phyloP scores from a whole-genome alignment of 306 rosid genomes.

The Ormosia semicastrata region DNA sequence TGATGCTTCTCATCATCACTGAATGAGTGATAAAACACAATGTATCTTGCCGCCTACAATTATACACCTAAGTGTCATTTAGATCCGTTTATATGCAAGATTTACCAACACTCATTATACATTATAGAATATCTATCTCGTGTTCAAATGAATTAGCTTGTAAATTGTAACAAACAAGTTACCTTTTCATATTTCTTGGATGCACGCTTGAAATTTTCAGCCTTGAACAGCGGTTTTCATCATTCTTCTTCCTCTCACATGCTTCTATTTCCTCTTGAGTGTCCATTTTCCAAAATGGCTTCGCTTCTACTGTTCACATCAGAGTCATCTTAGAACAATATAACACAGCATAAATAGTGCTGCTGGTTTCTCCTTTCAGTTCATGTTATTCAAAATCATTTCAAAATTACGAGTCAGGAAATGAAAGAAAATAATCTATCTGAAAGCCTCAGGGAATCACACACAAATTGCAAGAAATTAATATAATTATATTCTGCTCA shows the following conservation, averaged over 20 bases:
- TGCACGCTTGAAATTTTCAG: conserved; percentile 47
- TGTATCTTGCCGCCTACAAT: conserved; percentile 51
- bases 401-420: neutral
- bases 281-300: conserved; percentile 66
- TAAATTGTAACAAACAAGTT: neutral
- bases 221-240: conserved; percentile 57
- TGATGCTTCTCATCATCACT: conserved; percentile 40
- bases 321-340: neutral
- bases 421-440: neutral
- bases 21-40: conserved; percentile 62
- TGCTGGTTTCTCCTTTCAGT: neutral
- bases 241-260: conserved; percentile 55
- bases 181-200: conserved; percentile 62
- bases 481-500: too few relatives aligned
- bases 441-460: too few relatives aligned
- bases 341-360: neutral
- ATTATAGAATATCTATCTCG: neutral
- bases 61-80: neutral
- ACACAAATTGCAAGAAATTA: too few relatives aligned
- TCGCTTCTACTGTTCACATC: conserved; percentile 43
- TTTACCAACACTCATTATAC: neutral
- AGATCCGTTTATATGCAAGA: neutral
- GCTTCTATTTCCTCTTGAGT: conserved; percentile 59
- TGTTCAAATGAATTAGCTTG: neutral
- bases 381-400: neutral